Percentiles rank a stretch among this genome's conserved stretches.
Conservation (phyloP, 2,329 filamentous ascomycete species). For the Aspergillus fumigatus region DNA sequence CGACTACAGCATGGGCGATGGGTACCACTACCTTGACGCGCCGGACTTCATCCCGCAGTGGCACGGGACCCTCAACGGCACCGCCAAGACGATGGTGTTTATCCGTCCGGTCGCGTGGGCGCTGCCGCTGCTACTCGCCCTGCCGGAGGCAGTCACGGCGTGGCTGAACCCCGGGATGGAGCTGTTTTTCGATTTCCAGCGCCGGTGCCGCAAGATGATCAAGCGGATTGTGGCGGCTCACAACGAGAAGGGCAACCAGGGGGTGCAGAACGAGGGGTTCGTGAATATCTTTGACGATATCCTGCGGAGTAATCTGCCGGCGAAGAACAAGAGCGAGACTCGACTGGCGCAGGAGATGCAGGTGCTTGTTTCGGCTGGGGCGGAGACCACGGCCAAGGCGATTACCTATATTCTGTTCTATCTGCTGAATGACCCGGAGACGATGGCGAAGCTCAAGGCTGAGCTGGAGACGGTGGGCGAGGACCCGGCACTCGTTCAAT, state of each 20-base stretch:
- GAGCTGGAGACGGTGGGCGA: slow-evolving; percentile 14
- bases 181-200: slow-evolving; percentile 17
- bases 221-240: slow-evolving; percentile 7
- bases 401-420: slow-evolving; percentile 19
- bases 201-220: slow-evolving; percentile 12
- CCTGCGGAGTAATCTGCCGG: slow-evolving; percentile 21
- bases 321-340: slow-evolving; percentile 31
- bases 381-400: slow-evolving; percentile 30
- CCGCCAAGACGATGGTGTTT: slow-evolving; percentile 17
- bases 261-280: background rate
- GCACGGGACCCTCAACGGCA: slow-evolving; percentile 24
- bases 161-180: slow-evolving; percentile 20
- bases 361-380: slow-evolving; percentile 26
- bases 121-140: slow-evolving; percentile 14
- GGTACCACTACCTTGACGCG: slow-evolving; percentile 28
- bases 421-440: slow-evolving; percentile 13
- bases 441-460: slow-evolving; percentile 15
- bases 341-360: slow-evolving; percentile 30
- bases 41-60: slow-evolving; percentile 28
- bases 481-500: slow-evolving; percentile 17
- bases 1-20: slow-evolving; percentile 35
- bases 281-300: slow-evolving; percentile 31
- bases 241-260: background rate
- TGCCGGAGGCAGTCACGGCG: slow-evolving; percentile 16
- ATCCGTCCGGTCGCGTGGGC: slow-evolving; percentile 21